Evolutionary conservation across 2,329 filamentous ascomycete species (phyloP), one percentile per base, ranked within the genome.

Genomic region (Rhexocercosporidium sp.): DNA sequence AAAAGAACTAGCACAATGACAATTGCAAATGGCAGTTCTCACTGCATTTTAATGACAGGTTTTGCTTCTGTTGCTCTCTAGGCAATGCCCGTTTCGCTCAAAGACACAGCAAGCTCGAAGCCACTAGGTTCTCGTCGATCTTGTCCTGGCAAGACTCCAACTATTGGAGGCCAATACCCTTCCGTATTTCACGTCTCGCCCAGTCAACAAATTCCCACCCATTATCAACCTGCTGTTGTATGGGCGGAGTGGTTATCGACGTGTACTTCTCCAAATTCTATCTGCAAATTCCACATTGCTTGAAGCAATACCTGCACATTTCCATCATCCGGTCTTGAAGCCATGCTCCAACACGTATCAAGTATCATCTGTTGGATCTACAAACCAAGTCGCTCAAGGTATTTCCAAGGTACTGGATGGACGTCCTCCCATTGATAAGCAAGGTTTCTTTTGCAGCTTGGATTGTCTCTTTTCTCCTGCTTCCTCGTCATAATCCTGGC

Each of bases 361-460:
- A n/a, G n/a, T 12, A 7, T 37, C 27, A 49, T 22, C 14, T 49
- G 14, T 3, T 27, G 18, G 20, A n/a, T 27, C 31, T 61, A 11
- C 11, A 1, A 44, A n/a, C 20, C 18, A 11, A 5, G 22, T 18
- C 7, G 2, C n/a, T 71, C 62, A 73, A 12, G 69, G 51, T 20
- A 59, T 56, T 6, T 73, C 66, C 22, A 44, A 31, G 27, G 62
- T 60, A 18, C 62, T 63, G 46, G 72, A 70, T 9, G 65, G 39
- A n/a, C 69, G 62, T 22, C 64, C 46, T 16, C 65, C 49, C 44
- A 69, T 68, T 25, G 71, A 74, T 22, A 44, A 75, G 22, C 78
- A 75, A 68, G 66, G 64, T 64, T 80, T 82, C 76, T 82, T 83
- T 67, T 82, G 80, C 3, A 82, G 76, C 67, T 78, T 79, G 6